phyloP scores from a whole-genome alignment of 805 yeast genomes.

The Myxozyma mucilagina region DNA sequence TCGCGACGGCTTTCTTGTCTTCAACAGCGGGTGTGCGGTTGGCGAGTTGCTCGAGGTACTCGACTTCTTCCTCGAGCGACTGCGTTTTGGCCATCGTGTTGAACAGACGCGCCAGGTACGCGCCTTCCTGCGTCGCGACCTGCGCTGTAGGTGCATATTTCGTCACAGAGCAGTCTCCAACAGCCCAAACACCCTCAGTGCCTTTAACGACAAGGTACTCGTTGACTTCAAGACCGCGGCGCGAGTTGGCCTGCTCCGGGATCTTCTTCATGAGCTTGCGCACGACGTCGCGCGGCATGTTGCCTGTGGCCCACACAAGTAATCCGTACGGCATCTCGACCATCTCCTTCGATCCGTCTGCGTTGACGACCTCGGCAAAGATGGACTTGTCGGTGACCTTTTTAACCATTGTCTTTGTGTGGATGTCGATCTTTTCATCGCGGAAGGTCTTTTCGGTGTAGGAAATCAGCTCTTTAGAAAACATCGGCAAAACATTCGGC shows the following conservation, averaged over 20 bases:
- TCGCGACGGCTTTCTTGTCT: constrained; percentile 44
- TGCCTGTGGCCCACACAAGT: constrained; percentile 97
- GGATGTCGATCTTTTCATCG: constrained; percentile 67
- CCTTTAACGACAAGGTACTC: constrained; percentile 83
- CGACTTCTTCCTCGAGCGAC: constrained; percentile 43
- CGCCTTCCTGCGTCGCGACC: constrained; percentile 94
- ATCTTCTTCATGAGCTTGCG: constrained; percentile 65
- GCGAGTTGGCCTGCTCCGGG: constrained; percentile 71
- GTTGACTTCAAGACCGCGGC: constrained; percentile 87
- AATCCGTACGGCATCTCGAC: constrained; percentile 83
- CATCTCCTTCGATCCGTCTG: constrained; percentile 63
- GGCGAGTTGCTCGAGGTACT: constrained; percentile 43
- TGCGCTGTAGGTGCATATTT: constrained; percentile 95
- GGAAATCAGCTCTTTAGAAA: constrained; percentile 47
- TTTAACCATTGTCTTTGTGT: constrained; percentile 85
- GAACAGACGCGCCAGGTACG: constrained; percentile 71
- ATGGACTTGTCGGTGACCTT: constrained; percentile 72
- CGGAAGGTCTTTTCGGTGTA: constrained; percentile 80
- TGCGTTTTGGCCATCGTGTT: constrained; percentile 41
- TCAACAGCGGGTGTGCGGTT: constrained; percentile 35
- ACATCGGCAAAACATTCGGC: constrained; percentile 73
- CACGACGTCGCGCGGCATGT: constrained; percentile 79
- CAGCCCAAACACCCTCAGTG: constrained; percentile 75
- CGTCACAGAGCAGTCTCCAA: constrained; percentile 92
- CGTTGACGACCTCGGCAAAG: constrained; percentile 64